Evolutionary conservation across 371 early-diverging fungal species (phyloP), one percentile per base, ranked within the genome.

Genomic region (Mucor irregularis): DNA sequence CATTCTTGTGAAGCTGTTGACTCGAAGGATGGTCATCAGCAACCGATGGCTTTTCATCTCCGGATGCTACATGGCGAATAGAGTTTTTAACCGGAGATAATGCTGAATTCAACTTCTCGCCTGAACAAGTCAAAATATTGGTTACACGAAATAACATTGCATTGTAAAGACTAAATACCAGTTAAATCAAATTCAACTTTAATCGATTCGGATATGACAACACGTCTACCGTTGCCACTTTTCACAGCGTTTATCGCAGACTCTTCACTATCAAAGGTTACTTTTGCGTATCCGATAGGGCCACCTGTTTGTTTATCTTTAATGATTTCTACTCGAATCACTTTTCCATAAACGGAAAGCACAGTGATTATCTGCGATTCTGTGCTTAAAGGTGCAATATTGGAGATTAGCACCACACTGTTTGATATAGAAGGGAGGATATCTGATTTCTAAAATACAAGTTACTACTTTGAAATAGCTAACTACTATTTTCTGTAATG

Each of bases 111-210:
- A 49, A n/a, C 21, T 49, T 49, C n/a, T 49, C 37, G 1, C 37
- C 37, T 49, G n/a, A n/a, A n/a, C n/a, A 25, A 9, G 30, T 31
- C 11, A 21, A 2, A 10, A 26, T 2, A n/a, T 44, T 24, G 33
- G 31, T 31, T 31, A 47, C 30, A 33, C 49, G 26, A 33, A 31
- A 19, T 31, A 25, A 17, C 13, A 39, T 39, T 31, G 44, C 2
- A 0, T 7, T 22, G 7, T 53, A 34, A 24, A 34, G 13, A 34
- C 10, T 22, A 7, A 22, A 42, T 64, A 79, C 74, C 84, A 55
- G 58, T 70, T 25, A 65, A 66, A 61, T 84, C 87, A 38, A 81
- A 68, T 49, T 80, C 77, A 14, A 88, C 81, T 17, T 65, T 74
- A 16, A 88, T 74, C 3, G 56, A 49, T 24, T 68, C 67, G 4